Percentiles rank a stretch among this genome's conserved stretches.
These are phyloP conservation scores for Pleurozium schreberi DNA, from an alignment of 225 moss, liverwort and hornwort species.

Conservation along the genomic window DNA sequence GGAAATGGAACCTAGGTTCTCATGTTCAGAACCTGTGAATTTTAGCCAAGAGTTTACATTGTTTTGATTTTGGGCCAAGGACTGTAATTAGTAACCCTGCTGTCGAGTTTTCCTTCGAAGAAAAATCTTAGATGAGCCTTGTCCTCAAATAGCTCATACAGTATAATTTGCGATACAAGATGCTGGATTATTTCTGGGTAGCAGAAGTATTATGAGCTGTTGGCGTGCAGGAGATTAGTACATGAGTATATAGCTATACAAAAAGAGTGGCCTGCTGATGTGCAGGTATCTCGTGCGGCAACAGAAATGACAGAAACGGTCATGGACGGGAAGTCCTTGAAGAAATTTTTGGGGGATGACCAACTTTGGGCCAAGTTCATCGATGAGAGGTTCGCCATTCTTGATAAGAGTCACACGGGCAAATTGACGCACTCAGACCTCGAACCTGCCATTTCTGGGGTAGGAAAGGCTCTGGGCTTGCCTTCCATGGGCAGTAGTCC, in stretches of 20 bases:
- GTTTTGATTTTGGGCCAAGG: not conserved
- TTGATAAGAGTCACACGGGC: conserved; percentile 50
- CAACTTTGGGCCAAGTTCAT: conserved; percentile 28
- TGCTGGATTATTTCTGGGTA: not conserved
- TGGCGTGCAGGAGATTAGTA: not conserved
- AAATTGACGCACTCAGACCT: conserved; percentile 33
- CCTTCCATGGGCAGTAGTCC: conserved; percentile 49
- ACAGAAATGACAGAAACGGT: not conserved
- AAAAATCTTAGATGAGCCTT: not conserved
- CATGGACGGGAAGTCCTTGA: conserved; percentile 25
- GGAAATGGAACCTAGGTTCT: not conserved
- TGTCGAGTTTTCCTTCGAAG: not conserved
- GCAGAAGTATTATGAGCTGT: not conserved
- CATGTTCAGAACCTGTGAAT: not conserved
- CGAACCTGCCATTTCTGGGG: conserved; percentile 25
- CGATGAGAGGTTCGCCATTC: conserved; percentile 39
- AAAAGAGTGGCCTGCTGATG: not conserved
- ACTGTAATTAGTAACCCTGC: not conserved
- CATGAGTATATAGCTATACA: not conserved
- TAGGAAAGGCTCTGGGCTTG: conserved; percentile 56
- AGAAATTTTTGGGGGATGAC: conserved; percentile 42
- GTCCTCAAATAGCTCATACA: not conserved
- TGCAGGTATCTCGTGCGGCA: not conserved
- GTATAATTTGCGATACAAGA: not conserved
- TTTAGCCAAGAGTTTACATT: not conserved